Base-by-base conservation (phyloP, 1,284 basidiomycete genomes). In the Cystobasidium slooffiae region DNA sequence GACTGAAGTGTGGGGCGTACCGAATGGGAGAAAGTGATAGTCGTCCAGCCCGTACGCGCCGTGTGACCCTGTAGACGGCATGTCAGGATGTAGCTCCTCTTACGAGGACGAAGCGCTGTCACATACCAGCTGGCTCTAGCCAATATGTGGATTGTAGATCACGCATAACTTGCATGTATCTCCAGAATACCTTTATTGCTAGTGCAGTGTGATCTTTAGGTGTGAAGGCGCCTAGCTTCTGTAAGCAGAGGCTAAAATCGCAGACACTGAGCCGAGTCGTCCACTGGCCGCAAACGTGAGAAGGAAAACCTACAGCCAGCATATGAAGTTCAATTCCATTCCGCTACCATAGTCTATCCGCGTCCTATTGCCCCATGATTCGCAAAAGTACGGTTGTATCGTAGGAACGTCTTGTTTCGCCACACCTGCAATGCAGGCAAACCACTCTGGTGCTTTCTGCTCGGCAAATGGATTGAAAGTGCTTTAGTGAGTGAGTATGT, bases 11-110 rank as follows among this genome's bases (percentile, higher is more conserved):
- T 59, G 52, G 24, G 20, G 62, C 78, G n/a, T 44, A 80, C 79
- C 79, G 84, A 98, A 99, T 0, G 95, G 95, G 2, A 97, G 85
- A 83, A 98, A 98, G 79, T 97, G 94, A 81, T 98, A 99, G 81
- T 99, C 96, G 81, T 99, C 96, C 66, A 99, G 84, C 0, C 97
- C 97, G 93, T 96, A 99, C 0, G 98, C 97, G 0, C 96, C 96
- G 82, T 98, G 96, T 8, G 94, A 97, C 2, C 81, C 81, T 78
- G 22, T 14, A 2, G 0, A 46, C 18, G 7, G n/a, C 18, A 46
- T 6, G 22, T 41, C n/a, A 41, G 51, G 20, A 41, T 20, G 8
- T 2, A 18, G 4, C 46, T 0, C 7, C n/a, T 14, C 24, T 9
- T 18, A 0, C 16, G 22, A 63, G 6, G 10, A 16, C 44, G 53